phyloP scores from a whole-genome alignment of 768 basidiomycete genomes.

The Galerina marginata region DNA sequence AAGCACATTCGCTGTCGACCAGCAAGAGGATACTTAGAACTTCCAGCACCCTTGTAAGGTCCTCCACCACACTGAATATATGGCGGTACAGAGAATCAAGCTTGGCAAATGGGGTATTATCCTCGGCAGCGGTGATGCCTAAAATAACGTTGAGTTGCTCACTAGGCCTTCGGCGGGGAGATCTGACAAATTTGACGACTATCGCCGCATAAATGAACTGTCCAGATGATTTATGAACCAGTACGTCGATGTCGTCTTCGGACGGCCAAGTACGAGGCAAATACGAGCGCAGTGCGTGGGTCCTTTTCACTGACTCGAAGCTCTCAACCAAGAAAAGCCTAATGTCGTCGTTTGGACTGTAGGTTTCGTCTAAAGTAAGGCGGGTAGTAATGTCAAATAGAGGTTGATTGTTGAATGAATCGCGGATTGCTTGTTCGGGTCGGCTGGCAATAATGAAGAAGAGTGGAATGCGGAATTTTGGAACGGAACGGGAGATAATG shows the following conservation, averaged over 20 bases:
- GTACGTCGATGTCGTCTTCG: background rate
- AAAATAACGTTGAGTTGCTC: constrained; percentile 3
- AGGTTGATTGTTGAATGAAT: background rate
- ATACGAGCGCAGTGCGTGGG: background rate
- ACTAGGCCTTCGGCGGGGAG: background rate
- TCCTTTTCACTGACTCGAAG: background rate
- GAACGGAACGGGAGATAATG: background rate
- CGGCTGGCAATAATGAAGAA: constrained; percentile 15
- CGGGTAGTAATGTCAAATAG: background rate
- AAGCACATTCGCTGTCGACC: too few species aligned
- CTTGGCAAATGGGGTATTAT: constrained; percentile 12
- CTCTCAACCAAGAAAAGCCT: background rate
- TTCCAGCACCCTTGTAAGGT: background rate
- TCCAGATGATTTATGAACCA: constrained; percentile 13
- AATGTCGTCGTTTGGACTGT: constrained; percentile 10
- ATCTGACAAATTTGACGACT: constrained; percentile 10
- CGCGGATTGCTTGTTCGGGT: constrained; percentile 10
- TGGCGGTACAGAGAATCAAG: constrained; percentile 12
- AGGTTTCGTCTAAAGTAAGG: constrained; percentile 9
- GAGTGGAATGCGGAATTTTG: background rate
- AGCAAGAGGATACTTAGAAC: background rate
- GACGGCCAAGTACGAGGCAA: constrained; percentile 5
- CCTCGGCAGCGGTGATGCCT: background rate
- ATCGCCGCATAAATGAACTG: constrained; percentile 17
- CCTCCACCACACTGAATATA: constrained; percentile 9